Evolutionary conservation across 2,329 filamentous ascomycete genomes (phyloP), one percentile per base, ranked within the genome.

Genomic region (Hymenoscyphus fraxineus): DNA sequence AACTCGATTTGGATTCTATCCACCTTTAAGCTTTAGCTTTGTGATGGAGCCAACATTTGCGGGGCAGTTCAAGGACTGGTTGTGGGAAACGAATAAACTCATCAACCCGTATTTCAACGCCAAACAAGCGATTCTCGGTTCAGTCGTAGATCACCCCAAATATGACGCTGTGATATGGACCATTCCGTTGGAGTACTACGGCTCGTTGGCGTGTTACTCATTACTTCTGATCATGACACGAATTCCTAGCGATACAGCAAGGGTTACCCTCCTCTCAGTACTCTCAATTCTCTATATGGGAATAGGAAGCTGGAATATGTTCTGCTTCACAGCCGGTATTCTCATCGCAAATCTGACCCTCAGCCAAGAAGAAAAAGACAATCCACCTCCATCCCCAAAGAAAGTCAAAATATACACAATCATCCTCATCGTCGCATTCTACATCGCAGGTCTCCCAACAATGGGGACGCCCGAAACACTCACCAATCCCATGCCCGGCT

Each of bases 81-180:
- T 70, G 2, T 56, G 19, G 22, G 68, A 71, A n/a, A 70, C 65
- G 12, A 68, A 69, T 44, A 60, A 40, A 32, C 55, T 70, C 16
- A 32, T 71, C 6, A 72, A 70, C 60, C 70, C 70, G 2, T 41
- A 67, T 19, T 64, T 67, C 44, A 72, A 67, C 55, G 64, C 65
- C 22, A 39, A 58, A 7, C 44, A 39, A 13, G 59, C 69, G 1
- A 32, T 72, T 2, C 67, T 68, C 27, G 70, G 70, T 39, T 40
- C 39, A 55, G 58, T 65, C 31, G 44, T 64, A 13, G 60, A 60
- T 40, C 68, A 68, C 56, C 65, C 67, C 9, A 72, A 68, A 56
- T 82, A 80, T 65, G 78, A 81, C 64, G 71, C 78, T 9, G 80
- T 81, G 61, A 73, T 82, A 16, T 82, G 80, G 81, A 82, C 80